Base-by-base conservation (phyloP, 768 basidiomycete species). In the Leccinum truebloodii region DNA sequence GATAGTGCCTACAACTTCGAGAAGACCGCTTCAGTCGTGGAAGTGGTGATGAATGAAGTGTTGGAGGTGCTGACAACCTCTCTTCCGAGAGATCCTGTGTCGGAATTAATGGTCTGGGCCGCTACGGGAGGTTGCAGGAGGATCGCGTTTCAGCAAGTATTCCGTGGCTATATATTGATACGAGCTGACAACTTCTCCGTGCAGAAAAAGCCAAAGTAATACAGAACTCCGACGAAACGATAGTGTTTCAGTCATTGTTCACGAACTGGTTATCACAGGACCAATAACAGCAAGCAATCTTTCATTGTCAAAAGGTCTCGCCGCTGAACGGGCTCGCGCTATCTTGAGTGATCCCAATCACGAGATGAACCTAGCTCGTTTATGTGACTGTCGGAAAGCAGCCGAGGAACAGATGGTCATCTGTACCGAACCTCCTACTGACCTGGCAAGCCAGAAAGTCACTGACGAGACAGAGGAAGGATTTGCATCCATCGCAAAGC, bases 1-100 rank as follows among this genome's bases (percentile, higher is more conserved):
- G 94, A 96, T 73, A 83, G 85, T 5, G 86, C 81, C 5, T 92
- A 88, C 68, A 75, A 92, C 63, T 86, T 90, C 61, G 90, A 92
- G 54, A 83, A 79, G 60, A 84, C 86, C 4, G 81, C 82, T 16
- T 77, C 77, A 0, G 79, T 93, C 18, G 80, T 87, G 22, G 83
- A 88, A 70, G 64, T 77, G 49, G 75, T 86, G 22, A 88, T 95
- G 85, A 77, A 78, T 26, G 89, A 90, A 46, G 77, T 94, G 3
- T 72, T 95, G 30, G 80, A 75, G 7, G 77, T 77, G 1, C 76
- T 94, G 18, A 80, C 80, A 0, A 87, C 87, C 1, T 78, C 81
- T 32, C 72, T 90, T 59, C 81, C 82, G 18, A 78, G 79, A 60
- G 89, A 95, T 69, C 94, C 94, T 2, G 83, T 90, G 12, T 85